A percentile compares a stretch with the other conserved stretches of the same genome.
Evolutionary conservation across 306 rosid species (phyloP).

Genomic region (Chamaecrista fasciculata): DNA sequence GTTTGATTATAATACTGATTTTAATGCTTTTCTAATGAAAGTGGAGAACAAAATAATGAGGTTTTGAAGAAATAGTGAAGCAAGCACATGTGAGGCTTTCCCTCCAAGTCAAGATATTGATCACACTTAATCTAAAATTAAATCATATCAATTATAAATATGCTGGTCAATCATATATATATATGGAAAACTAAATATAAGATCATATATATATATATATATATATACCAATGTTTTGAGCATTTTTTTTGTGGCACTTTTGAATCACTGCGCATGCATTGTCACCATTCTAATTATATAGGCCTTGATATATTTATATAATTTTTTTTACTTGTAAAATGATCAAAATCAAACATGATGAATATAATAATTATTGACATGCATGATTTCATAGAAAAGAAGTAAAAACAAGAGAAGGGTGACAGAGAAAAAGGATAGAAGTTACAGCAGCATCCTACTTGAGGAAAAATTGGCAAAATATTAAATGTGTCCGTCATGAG

Average conservation of each 20-base stretch:
- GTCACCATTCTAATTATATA: no score
- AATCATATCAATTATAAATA: no score
- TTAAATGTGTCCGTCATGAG: not conserved
- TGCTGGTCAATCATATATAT: no score
- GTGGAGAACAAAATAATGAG: conserved; percentile 84
- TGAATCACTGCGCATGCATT: no score
- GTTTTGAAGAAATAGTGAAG: conserved; percentile 52
- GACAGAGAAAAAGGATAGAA: conserved; percentile 17
- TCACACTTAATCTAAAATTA: no score
- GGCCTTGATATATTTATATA: no score
- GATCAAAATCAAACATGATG: not conserved
- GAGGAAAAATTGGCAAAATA: not conserved
- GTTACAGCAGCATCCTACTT: conserved; percentile 16
- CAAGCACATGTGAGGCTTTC: conserved; percentile 67
- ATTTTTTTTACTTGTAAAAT: not conserved
- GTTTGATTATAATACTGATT: conserved; percentile 17
- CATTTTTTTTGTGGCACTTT: no score
- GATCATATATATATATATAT: no score
- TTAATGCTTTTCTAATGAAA: conserved; percentile 34
- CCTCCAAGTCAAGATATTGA: conserved; percentile 63
- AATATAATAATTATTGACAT: no score
- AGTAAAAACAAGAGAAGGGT: conserved; percentile 20
- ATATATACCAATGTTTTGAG: no score
- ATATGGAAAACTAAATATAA: no score
- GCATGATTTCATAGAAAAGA: not conserved